A percentile compares a stretch with the other conserved stretches of the same genome.
Evolutionary conservation across 2,329 filamentous ascomycete species (phyloP).

Genomic region (Botrytis sinoallii): DNA sequence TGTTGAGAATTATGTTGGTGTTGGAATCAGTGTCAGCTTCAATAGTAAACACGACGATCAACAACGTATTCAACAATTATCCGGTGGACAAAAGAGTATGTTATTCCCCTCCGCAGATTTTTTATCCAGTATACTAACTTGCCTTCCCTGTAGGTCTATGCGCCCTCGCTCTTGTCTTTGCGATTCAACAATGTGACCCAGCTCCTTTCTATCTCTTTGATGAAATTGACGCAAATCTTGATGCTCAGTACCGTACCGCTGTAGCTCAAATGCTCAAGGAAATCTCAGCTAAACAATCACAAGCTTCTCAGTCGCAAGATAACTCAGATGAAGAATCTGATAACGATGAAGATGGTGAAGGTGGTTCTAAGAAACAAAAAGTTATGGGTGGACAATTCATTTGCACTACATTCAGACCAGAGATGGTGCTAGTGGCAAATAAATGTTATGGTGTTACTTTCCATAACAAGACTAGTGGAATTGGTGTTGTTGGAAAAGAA

Average conservation of each 20-base stretch:
- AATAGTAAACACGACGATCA: slow-evolving; percentile 98
- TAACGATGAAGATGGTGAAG: slow-evolving; percentile 39
- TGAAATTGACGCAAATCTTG: slow-evolving; percentile 96
- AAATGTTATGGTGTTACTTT: slow-evolving; percentile 98
- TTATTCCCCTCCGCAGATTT: background rate
- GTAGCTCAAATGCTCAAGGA: slow-evolving; percentile 85
- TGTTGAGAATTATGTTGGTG: slow-evolving; percentile 94
- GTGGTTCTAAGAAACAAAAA: slow-evolving; percentile 21
- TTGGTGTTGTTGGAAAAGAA: slow-evolving; percentile 83
- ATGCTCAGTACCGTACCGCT: slow-evolving; percentile 95
- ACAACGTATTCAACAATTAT: slow-evolving; percentile 94
- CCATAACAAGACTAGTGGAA: slow-evolving; percentile 88
- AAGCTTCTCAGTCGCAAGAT: slow-evolving; percentile 5
- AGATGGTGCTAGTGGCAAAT: slow-evolving; percentile 92
- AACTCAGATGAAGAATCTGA: slow-evolving; percentile 38
- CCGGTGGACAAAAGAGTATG: slow-evolving; percentile 95
- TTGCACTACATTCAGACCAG: slow-evolving; percentile 96
- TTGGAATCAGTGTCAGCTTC: slow-evolving; percentile 96
- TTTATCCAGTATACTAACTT: slow-evolving; percentile 23
- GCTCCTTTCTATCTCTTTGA: slow-evolving; percentile 99
- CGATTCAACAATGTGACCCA: slow-evolving; percentile 96
- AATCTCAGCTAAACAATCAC: slow-evolving; percentile 57
- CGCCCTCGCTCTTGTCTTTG: slow-evolving; percentile 95
- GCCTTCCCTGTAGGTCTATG: slow-evolving; percentile 64
- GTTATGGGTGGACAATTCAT: slow-evolving; percentile 75